Percentiles rank a stretch among this genome's conserved stretches.
These are phyloP conservation scores for Geotrichum phurueaensis DNA, from an alignment of 1,139 yeast species.

Conservation along the genomic window DNA sequence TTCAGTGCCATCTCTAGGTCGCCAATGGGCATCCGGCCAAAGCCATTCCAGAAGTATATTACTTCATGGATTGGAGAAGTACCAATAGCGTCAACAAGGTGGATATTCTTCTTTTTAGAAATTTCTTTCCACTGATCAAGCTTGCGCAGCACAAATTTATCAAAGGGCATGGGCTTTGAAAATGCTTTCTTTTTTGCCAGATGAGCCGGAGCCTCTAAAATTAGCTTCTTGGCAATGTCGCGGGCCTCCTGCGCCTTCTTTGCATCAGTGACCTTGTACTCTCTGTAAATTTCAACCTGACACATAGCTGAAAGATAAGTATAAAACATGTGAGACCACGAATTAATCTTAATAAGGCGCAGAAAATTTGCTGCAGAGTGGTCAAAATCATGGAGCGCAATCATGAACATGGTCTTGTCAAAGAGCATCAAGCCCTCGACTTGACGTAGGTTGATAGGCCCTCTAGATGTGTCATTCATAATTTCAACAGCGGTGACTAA, in stretches of 20 bases:
- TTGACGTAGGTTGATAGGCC: conserved; percentile 75
- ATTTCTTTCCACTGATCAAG: conserved; percentile 51
- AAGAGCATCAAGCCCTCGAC: conserved; percentile 81
- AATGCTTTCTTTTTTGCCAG: conserved; percentile 65
- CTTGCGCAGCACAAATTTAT: conserved; percentile 72
- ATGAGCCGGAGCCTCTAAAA: conserved; percentile 61
- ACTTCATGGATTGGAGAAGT: conserved; percentile 84
- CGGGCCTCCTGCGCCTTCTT: conserved; percentile 48
- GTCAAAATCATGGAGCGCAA: conserved; percentile 72
- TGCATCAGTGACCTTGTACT: conserved; percentile 43
- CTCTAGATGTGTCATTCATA: conserved; percentile 67
- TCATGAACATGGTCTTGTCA: conserved; percentile 75
- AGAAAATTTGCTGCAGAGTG: conserved; percentile 73
- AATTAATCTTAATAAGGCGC: conserved; percentile 62
- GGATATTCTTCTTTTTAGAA: conserved; percentile 40
- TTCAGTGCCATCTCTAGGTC: conserved; percentile 51
- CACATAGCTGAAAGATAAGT: conserved; percentile 83
- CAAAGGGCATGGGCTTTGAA: conserved; percentile 85
- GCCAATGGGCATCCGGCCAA: conserved; percentile 67
- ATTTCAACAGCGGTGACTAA: conserved; percentile 60
- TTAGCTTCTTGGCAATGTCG: conserved; percentile 53
- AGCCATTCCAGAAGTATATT: conserved; percentile 89
- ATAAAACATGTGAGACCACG: conserved; percentile 91
- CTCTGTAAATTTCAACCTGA: conserved; percentile 65
- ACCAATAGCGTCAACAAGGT: conserved; percentile 69